Evolutionary conservation across 257 asterid genomes (phyloP).

Genomic region (Solanum clarkiae): DNA sequence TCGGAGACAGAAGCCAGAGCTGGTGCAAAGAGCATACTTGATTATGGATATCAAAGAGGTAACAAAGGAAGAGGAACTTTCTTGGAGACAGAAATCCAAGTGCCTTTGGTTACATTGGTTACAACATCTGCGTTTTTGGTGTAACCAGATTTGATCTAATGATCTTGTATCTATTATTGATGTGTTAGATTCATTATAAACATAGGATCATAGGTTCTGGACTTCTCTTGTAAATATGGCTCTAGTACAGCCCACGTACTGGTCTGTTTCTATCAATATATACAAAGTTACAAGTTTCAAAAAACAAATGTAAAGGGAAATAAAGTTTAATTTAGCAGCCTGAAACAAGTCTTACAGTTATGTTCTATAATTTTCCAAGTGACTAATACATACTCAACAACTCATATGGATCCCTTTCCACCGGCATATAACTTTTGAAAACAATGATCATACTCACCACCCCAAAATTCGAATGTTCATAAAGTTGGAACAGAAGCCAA

Average conservation of each 20-base stretch:
- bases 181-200: no score
- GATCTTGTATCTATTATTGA: no score
- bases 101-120: neutral
- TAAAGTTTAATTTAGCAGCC: neutral
- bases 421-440: neutral
- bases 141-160: no score
- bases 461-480: neutral
- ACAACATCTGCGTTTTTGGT: neutral
- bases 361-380: neutral
- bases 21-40: neutral
- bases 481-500: neutral
- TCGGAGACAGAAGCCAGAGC: neutral
- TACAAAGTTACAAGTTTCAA: neutral
- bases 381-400: neutral
- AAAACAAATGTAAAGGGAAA: neutral
- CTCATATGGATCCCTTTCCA: neutral
- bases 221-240: no score
- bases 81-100: neutral
- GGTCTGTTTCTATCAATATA: no score
- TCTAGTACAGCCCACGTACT: no score
- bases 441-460: neutral
- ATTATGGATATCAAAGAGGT: neutral
- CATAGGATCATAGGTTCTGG: no score
- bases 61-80: neutral
- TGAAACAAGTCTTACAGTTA: neutral